These are phyloP conservation scores for Dendrobium nobile DNA, from an alignment of 106 monocot species.

Conservation along the genomic window DNA sequence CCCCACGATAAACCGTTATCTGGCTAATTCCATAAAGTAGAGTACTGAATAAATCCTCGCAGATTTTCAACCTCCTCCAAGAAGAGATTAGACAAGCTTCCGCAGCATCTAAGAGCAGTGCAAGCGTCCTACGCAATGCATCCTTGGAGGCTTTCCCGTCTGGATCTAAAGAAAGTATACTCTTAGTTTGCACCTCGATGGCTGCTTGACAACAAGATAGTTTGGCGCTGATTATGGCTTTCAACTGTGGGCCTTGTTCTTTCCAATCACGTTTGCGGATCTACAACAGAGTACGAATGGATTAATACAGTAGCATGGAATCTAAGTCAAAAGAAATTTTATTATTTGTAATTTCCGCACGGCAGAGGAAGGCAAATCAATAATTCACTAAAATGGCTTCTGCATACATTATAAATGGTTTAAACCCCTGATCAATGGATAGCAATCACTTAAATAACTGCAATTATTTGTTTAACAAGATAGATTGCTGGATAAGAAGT, in stretches of 20 bases:
- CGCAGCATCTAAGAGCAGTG: conserved; percentile 77
- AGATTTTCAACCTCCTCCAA: conserved; percentile 78
- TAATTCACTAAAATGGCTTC: neutral
- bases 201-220: conserved; percentile 83
- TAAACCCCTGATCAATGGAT: neutral
- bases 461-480: neutral
- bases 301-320: neutral
- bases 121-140: conserved; percentile 68
- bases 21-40: conserved; percentile 75
- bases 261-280: conserved; percentile 89
- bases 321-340: neutral
- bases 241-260: conserved; percentile 76
- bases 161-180: conserved; percentile 47
- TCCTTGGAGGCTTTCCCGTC: conserved; percentile 76
- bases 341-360: neutral
- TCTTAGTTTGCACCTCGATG: conserved; percentile 44
- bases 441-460: neutral
- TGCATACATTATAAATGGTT: neutral
- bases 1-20: conserved; percentile 84
- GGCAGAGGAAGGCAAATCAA: neutral
- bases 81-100: conserved; percentile 85
- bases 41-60: conserved; percentile 81
- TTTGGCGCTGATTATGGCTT: conserved; percentile 67
- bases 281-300: conserved; percentile 21
- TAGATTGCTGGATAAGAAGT: neutral